Evolutionary conservation across 768 basidiomycete species (phyloP), one percentile per base, ranked within the genome.

Genomic region (Epithele typhae): DNA sequence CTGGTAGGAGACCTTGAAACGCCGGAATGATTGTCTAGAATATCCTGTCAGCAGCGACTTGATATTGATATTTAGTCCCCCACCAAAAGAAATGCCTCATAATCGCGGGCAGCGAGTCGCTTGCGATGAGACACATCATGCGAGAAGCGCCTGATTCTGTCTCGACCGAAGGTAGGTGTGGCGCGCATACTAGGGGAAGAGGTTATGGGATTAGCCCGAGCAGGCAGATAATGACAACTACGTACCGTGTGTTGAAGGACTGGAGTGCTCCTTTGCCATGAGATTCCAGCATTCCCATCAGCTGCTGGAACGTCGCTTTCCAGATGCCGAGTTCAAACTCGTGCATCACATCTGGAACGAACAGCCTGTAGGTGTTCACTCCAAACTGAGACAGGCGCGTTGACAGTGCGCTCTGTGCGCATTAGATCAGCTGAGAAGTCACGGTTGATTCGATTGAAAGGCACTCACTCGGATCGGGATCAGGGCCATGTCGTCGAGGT

Each of bases 281-380:
- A 2, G 45, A 49, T 0, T 24, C 30, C 0, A 64, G 49, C 6
- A 65, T 43, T 1, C 54, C 50, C 7, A 67, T 46, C 12, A 66
- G 45, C 32, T 68, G 66, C 0, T 43, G 51, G 22, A 64, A 53
- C 25, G 60, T 1, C 18, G 39, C 23, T 37, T 69, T 69, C 63
- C 65, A 68, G 0, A 61, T 58, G 1, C 69, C 66, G 0, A 69
- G 52, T 23, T 70, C 65, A 17, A 65, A 59, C 33, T 70, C 62
- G 21, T 68, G 68, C 38, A 70, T 45, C 5, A 68, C 44, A 12
- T 71, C 67, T 0, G 59, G 57, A 0, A 60, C 53, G 3, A 68
- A 52, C 45, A 69, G 54, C 0, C 34, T 21, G 45, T 61, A 55
- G n/a, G n/a, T n/a, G n/a, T n/a, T n/a, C n/a, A n/a, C n/a, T n/a